Percentiles rank a stretch among this genome's conserved stretches.
phyloP scores from a whole-genome alignment of 164 flowering plant genomes.

The Nymphaea thermarum region DNA sequence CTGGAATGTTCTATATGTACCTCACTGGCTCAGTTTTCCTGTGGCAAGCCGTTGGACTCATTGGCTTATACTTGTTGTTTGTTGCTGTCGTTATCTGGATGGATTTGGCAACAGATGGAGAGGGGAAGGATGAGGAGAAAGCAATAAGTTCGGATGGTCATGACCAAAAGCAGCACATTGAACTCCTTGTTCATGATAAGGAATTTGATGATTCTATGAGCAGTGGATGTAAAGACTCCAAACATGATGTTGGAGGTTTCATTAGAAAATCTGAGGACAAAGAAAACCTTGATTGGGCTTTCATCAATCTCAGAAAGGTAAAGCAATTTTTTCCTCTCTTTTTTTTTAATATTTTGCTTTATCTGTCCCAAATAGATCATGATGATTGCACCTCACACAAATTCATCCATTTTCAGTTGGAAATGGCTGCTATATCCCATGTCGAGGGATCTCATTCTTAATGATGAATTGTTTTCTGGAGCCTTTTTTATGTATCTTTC shows the following conservation, averaged over 20 bases:
- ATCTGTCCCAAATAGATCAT: too few relatives aligned
- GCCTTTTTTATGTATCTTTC: too few relatives aligned
- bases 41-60: conserved; percentile 95
- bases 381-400: too few relatives aligned
- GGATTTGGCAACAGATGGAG: conserved; percentile 51
- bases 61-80: conserved; percentile 76
- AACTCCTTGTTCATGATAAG: conserved; percentile 5
- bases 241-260: conserved; percentile 22
- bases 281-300: conserved; percentile 6
- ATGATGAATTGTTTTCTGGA: too few relatives aligned
- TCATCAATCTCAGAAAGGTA: background rate
- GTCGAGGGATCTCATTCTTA: too few relatives aligned
- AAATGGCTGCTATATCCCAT: too few relatives aligned
- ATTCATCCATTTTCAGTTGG: too few relatives aligned
- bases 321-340: too few relatives aligned
- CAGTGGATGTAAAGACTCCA: conserved; percentile 5
- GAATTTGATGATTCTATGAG: conserved; percentile 12
- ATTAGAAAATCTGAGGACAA: conserved; percentile 9
- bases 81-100: conserved; percentile 94
- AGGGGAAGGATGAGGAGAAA: conserved; percentile 6
- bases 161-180: background rate
- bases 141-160: conserved; percentile 2
- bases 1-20: conserved; percentile 66
- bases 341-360: background rate
- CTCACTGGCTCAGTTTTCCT: conserved; percentile 77